Base-by-base conservation (phyloP, 2,329 filamentous ascomycete species). In the Fusarium robinianum region DNA sequence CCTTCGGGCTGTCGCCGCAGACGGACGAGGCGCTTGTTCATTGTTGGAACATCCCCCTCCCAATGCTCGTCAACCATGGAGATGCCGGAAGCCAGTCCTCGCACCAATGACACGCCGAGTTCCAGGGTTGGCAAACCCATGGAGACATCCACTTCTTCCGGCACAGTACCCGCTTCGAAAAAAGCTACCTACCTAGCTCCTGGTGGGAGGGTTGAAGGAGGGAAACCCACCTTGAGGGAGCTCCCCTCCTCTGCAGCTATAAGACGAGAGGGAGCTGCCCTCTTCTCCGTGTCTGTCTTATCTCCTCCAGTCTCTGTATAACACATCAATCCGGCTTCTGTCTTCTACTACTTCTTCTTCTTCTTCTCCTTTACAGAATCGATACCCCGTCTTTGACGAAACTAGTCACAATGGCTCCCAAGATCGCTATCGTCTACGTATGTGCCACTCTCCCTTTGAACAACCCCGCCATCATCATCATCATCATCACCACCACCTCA, bases 361-460 rank as follows among this genome's bases (percentile, higher is more conserved):
- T n/a, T n/a, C n/a, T n/a, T 46, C 26, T 24, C 33, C 6, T 21
- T 32, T 42, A 46, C 43, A 44, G 45, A 48, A 21, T 33, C 27
- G 16, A 34, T 44, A 41, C 32, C 30, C 15, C 14, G 22, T 30
- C 12, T 33, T 14, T 14, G 46, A 10, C 27, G 17, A 51, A 53
- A 47, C 49, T 43, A 51, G 38, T 51, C 76, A 79, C 63, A 64
- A 95, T 95, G 90, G 88, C 88, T 74, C 88, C 88, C 71, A 95
- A 89, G 78, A 81, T 96, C 67, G 90, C 90, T 62, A 94, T 96
- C 73, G 83, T 96, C 69, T 95, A 83, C 71, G 88, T 91, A 78
- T 61, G 87, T 81, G 32, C 34, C 27, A 43, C 37, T 25, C 30
- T 26, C 47, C 35, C 36, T 30, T 12, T 8, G 34, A 12, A 15